Conservation (phyloP, 2,329 filamentous ascomycete genomes). For the Epichloe brachyelytri region DNA sequence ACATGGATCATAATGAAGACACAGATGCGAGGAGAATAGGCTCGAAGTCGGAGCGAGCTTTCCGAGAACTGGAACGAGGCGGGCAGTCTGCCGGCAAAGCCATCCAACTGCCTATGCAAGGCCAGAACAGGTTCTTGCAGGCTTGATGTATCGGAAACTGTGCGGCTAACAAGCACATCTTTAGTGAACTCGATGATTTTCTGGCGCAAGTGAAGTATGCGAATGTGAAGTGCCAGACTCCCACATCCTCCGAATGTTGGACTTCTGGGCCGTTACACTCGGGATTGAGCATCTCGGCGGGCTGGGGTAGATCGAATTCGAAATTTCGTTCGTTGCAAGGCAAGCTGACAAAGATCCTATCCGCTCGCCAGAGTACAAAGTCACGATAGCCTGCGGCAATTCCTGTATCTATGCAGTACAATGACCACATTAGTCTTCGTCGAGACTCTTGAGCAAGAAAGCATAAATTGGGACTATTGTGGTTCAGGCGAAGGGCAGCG, state of each 20-base stretch:
- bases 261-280: conserved; percentile 28
- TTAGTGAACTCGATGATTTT: conserved; percentile 42
- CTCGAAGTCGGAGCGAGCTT: conserved; percentile 39
- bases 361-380: conserved; percentile 30
- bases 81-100: conserved; percentile 40
- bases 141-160: conserved; percentile 27
- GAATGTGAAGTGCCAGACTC: conserved; percentile 42
- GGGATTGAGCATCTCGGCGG: conserved; percentile 37
- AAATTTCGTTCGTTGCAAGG: conserved; percentile 33
- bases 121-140: conserved; percentile 31
- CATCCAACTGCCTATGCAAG: conserved; percentile 35
- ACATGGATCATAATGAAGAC: conserved; percentile 48
- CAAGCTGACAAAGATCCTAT: conserved; percentile 27
- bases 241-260: conserved; percentile 35
- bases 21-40: conserved; percentile 43
- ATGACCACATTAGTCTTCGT: conserved; percentile 30
- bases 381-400: conserved; percentile 31
- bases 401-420: conserved; percentile 29
- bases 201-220: conserved; percentile 41
- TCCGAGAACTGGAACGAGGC: conserved; percentile 45
- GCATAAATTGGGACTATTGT: conserved; percentile 27
- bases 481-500: conserved; percentile 29
- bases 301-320: conserved; percentile 44
- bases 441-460: conserved; percentile 30
- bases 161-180: conserved; percentile 22